Conservation (phyloP, 345 rosid genomes). For the Sapria himalayana region DNA sequence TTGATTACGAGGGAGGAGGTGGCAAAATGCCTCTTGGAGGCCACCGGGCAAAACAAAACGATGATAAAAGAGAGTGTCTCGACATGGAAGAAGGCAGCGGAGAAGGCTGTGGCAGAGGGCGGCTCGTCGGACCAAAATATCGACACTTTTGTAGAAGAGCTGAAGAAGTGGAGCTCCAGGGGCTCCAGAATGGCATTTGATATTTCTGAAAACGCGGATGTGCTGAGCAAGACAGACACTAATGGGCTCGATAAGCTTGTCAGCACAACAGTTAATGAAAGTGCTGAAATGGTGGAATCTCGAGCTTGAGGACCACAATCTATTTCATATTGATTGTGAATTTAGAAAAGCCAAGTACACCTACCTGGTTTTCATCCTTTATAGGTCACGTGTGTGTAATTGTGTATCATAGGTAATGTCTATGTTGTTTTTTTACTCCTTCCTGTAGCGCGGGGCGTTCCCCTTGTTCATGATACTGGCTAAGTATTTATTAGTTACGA, state of each 20-base stretch:
- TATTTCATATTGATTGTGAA: too few species aligned
- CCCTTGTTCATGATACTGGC: too few species aligned
- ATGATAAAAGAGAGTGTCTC: conserved; percentile 36
- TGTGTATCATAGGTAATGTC: too few species aligned
- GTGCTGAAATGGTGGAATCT: not conserved
- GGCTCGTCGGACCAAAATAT: conserved; percentile 54
- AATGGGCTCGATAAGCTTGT: not conserved
- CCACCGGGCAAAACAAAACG: conserved; percentile 31
- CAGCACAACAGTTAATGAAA: not conserved
- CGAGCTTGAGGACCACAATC: not conserved
- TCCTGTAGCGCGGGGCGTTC: too few species aligned
- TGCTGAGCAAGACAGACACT: not conserved
- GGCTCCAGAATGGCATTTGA: too few species aligned
- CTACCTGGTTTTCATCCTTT: not conserved
- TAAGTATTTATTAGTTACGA: too few species aligned
- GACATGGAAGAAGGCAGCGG: conserved; percentile 55
- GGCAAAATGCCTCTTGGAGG: conserved; percentile 37
- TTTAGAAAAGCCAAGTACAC: too few species aligned
- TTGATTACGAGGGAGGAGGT: conserved; percentile 41
- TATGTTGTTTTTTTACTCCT: too few species aligned
- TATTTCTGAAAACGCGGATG: not conserved
- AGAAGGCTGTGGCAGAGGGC: conserved; percentile 47
- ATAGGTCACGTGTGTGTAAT: not conserved
- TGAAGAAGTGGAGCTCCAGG: conserved; percentile 15
- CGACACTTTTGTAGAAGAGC: conserved; percentile 42